phyloP scores from a whole-genome alignment of 257 asterid species.

The Plantago major region DNA sequence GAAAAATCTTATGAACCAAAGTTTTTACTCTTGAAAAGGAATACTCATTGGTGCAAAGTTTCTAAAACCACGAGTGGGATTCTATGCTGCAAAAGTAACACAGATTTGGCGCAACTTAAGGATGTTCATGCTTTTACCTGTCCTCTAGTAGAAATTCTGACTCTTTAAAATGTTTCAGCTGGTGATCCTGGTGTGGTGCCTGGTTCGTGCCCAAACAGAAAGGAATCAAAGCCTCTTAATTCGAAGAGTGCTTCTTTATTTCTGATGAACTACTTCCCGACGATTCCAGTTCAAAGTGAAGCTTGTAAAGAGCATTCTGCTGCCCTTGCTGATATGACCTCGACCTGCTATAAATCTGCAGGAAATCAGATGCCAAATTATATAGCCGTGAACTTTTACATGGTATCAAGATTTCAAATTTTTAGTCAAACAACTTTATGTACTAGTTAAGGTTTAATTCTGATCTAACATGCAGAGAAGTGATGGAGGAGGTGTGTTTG shows the following conservation, averaged over 20 bases:
- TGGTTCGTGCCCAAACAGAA: conserved; percentile 76
- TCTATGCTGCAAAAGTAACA: too few species aligned
- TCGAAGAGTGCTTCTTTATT: conserved; percentile 71
- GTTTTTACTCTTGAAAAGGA: too few species aligned
- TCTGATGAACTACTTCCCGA: conserved; percentile 82
- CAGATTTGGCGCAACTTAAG: too few species aligned
- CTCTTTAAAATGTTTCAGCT: conserved; percentile 50
- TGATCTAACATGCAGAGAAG: conserved; percentile 67
- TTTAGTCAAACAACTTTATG: background rate
- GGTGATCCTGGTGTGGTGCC: conserved; percentile 86
- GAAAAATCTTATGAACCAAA: too few species aligned
- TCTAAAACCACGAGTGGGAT: too few species aligned
- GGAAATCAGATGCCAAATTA: conserved; percentile 83
- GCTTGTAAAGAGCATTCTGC: conserved; percentile 91
- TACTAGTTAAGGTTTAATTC: conserved; percentile 16
- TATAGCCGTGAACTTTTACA: conserved; percentile 92
- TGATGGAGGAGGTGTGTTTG: conserved; percentile 96
- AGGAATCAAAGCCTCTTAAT: conserved; percentile 84
- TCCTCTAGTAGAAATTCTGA: conserved; percentile 11
- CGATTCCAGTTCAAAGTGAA: conserved; percentile 82
- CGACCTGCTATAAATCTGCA: conserved; percentile 78
- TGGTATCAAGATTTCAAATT: conserved; percentile 46
- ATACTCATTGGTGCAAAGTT: too few species aligned
- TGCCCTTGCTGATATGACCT: conserved; percentile 58
- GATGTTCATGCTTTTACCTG: too few species aligned